A percentile compares a stretch with the other conserved stretches of the same genome.
Conservation (phyloP, 352 stramenopile genomes). For the Vaucheria bursata region DNA sequence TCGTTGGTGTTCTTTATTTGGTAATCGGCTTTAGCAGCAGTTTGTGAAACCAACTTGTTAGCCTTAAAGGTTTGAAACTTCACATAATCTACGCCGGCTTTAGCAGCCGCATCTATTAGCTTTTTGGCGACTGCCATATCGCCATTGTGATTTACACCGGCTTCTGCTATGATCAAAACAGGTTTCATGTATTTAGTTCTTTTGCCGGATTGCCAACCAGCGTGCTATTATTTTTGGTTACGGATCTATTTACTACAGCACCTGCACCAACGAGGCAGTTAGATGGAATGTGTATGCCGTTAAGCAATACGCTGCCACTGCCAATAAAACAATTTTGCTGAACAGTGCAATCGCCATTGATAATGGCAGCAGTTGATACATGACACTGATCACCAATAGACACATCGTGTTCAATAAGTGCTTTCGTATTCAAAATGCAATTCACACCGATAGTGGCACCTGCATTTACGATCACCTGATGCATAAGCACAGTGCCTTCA, state of each 20-base stretch:
- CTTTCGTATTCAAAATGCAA: background rate
- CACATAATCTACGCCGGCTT: background rate
- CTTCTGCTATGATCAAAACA: background rate
- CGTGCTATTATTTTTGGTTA: too few species aligned
- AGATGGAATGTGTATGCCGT: background rate
- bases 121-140: background rate
- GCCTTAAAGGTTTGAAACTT: slow-evolving; percentile 1
- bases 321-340: background rate
- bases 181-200: too few species aligned
- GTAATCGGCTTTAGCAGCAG: background rate
- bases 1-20: background rate
- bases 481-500: background rate
- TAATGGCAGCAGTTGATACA: background rate
- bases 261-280: background rate
- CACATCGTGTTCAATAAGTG: background rate
- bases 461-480: background rate
- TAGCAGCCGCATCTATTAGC: background rate
- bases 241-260: background rate
- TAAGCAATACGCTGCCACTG: background rate
- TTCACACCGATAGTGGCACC: background rate
- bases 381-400: background rate
- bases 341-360: background rate
- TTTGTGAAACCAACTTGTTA: background rate
- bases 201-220: too few species aligned
- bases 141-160: slow-evolving; percentile 1